Conservation (phyloP, 768 basidiomycete genomes). For the Termitomyces sp. region DNA sequence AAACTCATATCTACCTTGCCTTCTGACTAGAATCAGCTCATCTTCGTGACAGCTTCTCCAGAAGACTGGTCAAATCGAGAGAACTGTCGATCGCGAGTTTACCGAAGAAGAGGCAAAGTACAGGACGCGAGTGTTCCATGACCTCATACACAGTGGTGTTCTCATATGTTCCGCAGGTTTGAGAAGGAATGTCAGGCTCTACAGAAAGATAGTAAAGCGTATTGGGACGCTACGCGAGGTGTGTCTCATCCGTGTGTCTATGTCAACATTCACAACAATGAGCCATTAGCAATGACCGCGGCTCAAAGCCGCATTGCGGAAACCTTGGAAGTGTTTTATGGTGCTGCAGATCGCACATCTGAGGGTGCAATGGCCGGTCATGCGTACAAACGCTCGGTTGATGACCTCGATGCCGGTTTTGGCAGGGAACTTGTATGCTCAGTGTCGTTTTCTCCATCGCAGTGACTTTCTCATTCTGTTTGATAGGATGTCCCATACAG, state of each 20-base stretch:
- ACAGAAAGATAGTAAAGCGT: slow-evolving; percentile 94
- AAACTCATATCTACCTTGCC: slow-evolving; percentile 20
- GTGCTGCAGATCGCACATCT: slow-evolving; percentile 73
- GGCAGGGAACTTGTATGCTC: slow-evolving; percentile 72
- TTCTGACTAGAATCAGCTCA: slow-evolving; percentile 10
- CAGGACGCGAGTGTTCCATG: slow-evolving; percentile 57
- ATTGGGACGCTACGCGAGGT: slow-evolving; percentile 94
- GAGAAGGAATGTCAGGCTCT: slow-evolving; percentile 94
- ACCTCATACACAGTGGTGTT: not conserved
- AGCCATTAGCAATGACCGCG: slow-evolving; percentile 77
- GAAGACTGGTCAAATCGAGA: slow-evolving; percentile 97
- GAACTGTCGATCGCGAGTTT: slow-evolving; percentile 92
- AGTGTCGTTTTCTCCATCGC: not conserved
- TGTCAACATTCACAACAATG: not conserved
- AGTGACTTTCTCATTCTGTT: not conserved
- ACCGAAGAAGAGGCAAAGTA: slow-evolving; percentile 88
- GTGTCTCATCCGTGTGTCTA: slow-evolving; percentile 16
- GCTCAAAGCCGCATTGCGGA: slow-evolving; percentile 93
- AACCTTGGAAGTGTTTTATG: slow-evolving; percentile 90
- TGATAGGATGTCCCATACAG: slow-evolving; percentile 87
- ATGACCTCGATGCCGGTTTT: slow-evolving; percentile 85
- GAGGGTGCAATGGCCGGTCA: slow-evolving; percentile 97
- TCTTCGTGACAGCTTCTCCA: slow-evolving; percentile 65
- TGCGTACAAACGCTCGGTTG: slow-evolving; percentile 91
- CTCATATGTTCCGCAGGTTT: slow-evolving; percentile 47